Conservation (phyloP, 371 early-diverging fungal species). For the Circinella minor region DNA sequence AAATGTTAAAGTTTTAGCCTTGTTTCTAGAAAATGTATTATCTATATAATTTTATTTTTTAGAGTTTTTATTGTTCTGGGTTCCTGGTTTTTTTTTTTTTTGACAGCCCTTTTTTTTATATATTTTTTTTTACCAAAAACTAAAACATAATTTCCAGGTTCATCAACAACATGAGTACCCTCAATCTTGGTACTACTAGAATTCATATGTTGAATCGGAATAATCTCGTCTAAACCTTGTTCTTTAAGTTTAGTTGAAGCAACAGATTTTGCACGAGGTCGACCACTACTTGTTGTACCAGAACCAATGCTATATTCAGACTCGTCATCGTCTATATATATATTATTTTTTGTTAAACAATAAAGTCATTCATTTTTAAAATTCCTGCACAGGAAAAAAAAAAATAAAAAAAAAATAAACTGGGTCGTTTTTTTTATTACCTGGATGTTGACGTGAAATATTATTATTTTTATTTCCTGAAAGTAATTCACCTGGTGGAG, state of each 20-base stretch:
- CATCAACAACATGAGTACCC: conserved; percentile 37
- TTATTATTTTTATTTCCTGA: conserved; percentile 5
- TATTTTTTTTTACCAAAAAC: conserved; percentile 39
- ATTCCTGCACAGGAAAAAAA: background rate
- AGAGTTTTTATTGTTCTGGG: too few species aligned
- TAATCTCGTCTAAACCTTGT: conserved; percentile 30
- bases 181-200: conserved; percentile 30
- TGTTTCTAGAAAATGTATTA: conserved; percentile 89
- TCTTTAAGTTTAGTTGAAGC: conserved; percentile 29
- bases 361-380: background rate
- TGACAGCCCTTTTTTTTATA: background rate
- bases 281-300: background rate
- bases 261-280: conserved; percentile 28
- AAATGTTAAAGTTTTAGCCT: conserved; percentile 86
- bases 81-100: too few species aligned
- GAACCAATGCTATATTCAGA: conserved; percentile 1
- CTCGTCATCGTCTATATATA: conserved; percentile 16
- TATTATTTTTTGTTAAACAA: too few species aligned
- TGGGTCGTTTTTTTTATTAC: background rate
- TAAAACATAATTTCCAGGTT: conserved; percentile 46
- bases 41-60: conserved; percentile 45
- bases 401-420: background rate
- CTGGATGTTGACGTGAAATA: background rate
- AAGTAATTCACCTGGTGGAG: conserved; percentile 22
- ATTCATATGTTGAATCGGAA: conserved; percentile 38